Base-by-base conservation (phyloP, 441 rosid species). In the Arabidopsis lyrata region DNA sequence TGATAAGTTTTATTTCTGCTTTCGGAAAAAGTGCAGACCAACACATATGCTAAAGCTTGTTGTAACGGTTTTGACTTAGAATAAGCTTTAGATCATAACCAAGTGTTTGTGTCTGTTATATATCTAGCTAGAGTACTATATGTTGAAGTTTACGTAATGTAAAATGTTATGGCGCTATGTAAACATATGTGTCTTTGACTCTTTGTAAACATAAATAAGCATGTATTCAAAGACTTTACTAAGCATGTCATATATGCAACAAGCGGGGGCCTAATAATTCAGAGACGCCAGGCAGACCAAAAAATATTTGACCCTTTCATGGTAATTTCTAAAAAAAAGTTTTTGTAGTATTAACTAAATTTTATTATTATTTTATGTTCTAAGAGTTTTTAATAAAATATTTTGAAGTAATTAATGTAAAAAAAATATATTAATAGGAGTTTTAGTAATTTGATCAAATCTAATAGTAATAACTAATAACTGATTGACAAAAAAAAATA, bases 91-190 rank as follows among this genome's bases (percentile, higher is more conserved):
- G 56, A 48, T 70, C 41, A 55, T 6, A 55, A 29, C 31, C 13
- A 77, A 64, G 76, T 77, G 76, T 70, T 49, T 57, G 80, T 63
- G 72, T 76, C 41, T 70, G 72, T 63, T 61, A 45, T 69, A 12
- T 64, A 63, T 56, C 10, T 47, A 38, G 2, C 10, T 47, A 38
- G 2, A 62, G 55, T 56, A 38, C 61, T 54, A 45, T 76, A 48
- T n/a, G 72, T 39, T 76, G 27, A 70, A 29, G 66, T 39, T 63
- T 29, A 12, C 70, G 61, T 76, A 31, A 38, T 27, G 22, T 63
- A 48, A 31, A 36, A 74, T 75, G 47, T 61, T 34, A 59, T n/a
- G 22, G 59, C 39, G 29, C 11, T 49, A 22, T 66, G 77, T 35
- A 47, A 52, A 63, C 49, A 73, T 65, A 57, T 64, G 36, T 22